A percentile compares a stretch with the other conserved stretches of the same genome.
phyloP scores from a whole-genome alignment of 495 filamentous ascomycete species.

The Talaromyces proteolyticus region DNA sequence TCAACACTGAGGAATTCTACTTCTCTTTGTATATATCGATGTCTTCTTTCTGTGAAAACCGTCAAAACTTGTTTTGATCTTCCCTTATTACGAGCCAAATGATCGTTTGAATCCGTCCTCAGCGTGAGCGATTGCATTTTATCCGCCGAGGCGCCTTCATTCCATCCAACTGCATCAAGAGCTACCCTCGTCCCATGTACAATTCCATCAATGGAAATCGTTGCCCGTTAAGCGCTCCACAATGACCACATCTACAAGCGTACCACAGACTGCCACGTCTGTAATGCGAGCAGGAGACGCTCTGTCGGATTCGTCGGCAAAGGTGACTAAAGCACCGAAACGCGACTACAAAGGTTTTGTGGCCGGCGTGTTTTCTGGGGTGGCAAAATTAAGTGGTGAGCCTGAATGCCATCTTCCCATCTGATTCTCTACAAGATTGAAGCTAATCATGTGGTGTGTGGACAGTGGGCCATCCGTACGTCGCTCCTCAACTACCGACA shows the following conservation, averaged over 20 bases:
- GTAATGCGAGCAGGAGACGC: conserved; percentile 28
- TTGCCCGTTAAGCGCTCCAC: background rate
- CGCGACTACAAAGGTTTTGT: conserved; percentile 86
- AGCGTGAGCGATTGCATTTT: too few relatives aligned
- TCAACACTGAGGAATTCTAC: too few relatives aligned
- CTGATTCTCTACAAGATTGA: background rate
- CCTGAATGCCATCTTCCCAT: conserved; percentile 1
- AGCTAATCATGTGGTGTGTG: background rate
- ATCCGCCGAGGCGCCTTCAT: too few relatives aligned
- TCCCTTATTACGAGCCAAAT: too few relatives aligned
- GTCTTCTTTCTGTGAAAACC: too few relatives aligned
- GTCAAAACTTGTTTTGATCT: too few relatives aligned
- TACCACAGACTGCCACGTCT: background rate
- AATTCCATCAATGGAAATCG: conserved; percentile 2
- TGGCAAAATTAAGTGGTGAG: conserved; percentile 82
- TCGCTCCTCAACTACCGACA: conserved; percentile 3
- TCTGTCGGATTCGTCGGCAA: background rate
- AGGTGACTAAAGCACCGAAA: conserved; percentile 12
- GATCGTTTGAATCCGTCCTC: too few relatives aligned
- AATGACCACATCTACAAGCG: background rate
- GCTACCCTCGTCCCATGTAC: too few relatives aligned
- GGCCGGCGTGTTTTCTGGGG: conserved; percentile 86
- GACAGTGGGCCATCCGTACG: conserved; percentile 63
- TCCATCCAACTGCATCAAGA: too few relatives aligned
- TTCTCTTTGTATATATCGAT: too few relatives aligned